Percentiles rank a stretch among this genome's conserved stretches.
phyloP scores from a whole-genome alignment of 768 basidiomycete species.

The Cystofilobasidium macerans region DNA sequence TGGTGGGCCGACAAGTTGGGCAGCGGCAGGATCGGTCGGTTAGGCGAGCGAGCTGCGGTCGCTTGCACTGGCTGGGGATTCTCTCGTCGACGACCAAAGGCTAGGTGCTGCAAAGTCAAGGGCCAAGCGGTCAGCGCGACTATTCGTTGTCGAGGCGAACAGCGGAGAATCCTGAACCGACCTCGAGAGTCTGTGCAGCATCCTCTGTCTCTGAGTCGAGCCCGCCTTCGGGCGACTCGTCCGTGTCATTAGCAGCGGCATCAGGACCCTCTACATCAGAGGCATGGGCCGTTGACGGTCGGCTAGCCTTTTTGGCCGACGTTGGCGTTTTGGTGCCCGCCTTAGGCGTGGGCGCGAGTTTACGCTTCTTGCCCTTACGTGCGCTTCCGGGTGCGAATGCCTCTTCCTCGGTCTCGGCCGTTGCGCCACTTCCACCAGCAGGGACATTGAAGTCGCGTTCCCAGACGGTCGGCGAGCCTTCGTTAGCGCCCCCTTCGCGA shows the following conservation, averaged over 20 bases:
- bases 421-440: background rate
- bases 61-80: slow-evolving; percentile 2
- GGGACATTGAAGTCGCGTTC: background rate
- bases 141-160: no score
- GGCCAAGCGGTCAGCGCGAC: background rate
- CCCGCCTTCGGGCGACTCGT: background rate
- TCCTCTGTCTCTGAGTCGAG: background rate
- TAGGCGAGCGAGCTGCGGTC: background rate
- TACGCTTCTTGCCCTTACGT: background rate
- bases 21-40: background rate
- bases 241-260: background rate
- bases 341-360: background rate
- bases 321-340: no score
- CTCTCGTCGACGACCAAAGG: slow-evolving; percentile 20
- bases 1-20: background rate
- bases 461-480: background rate
- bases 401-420: background rate
- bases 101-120: slow-evolving; percentile 11
- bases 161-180: background rate
- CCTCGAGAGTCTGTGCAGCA: slow-evolving; percentile 8
- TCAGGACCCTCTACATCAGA: background rate
- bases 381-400: no score
- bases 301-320: background rate
- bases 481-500: background rate
- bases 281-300: background rate